Percentiles rank a stretch among this genome's conserved stretches.
Evolutionary conservation across 116 monocot species (phyloP).

Genomic region (Cymodocea nodosa): DNA sequence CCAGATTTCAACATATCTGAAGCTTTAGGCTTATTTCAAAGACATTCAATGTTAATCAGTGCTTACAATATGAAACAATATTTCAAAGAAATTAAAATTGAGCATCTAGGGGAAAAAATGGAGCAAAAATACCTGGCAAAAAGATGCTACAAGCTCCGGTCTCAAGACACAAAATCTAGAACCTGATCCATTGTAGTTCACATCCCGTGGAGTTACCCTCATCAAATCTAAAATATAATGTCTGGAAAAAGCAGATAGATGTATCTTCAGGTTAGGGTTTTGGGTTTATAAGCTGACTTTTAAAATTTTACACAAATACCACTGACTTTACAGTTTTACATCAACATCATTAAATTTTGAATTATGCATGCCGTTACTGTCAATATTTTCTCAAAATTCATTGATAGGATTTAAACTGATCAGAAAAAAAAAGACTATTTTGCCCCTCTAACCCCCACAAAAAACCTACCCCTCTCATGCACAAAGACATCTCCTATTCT

Average conservation of each 20-base stretch:
- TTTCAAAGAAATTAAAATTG: not conserved
- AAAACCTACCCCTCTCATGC: too few species aligned
- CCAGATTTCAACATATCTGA: slow-evolving; percentile 14
- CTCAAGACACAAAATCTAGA: slow-evolving; percentile 84
- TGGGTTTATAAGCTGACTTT: too few species aligned
- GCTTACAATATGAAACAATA: not conserved
- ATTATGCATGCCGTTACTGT: too few species aligned
- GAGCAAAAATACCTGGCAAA: slow-evolving; percentile 42
- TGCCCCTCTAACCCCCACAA: too few species aligned
- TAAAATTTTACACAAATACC: too few species aligned
- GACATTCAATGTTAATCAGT: not conserved
- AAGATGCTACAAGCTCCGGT: slow-evolving; percentile 77
- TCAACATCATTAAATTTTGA: too few species aligned
- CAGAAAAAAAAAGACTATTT: too few species aligned
- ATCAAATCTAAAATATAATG: slow-evolving; percentile 98
- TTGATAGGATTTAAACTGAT: too few species aligned
- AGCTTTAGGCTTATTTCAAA: slow-evolving; percentile 44
- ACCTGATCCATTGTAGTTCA: slow-evolving; percentile 66
- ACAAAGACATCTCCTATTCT: too few species aligned
- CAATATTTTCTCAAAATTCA: too few species aligned
- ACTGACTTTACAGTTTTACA: too few species aligned
- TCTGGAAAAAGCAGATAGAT: slow-evolving; percentile 19
- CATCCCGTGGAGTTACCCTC: slow-evolving; percentile 97
- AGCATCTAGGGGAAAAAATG: not conserved
- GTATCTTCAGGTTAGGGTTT: too few species aligned